These are phyloP conservation scores for Candolleomyces eurysporus DNA, from an alignment of 768 basidiomycete genomes.

Conservation along the genomic window DNA sequence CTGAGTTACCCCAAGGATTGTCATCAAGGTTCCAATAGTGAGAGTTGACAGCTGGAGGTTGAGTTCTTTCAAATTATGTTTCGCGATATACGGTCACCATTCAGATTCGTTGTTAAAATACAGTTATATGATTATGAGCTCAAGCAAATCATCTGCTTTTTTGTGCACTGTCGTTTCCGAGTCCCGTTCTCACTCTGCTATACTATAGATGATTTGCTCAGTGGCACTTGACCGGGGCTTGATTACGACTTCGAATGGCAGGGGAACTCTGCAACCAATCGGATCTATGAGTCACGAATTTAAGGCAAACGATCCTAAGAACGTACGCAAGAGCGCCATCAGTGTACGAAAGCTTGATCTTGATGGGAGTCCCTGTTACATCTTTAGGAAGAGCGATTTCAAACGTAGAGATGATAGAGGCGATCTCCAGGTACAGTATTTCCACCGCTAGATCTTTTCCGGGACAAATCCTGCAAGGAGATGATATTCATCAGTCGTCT, in stretches of 20 bases:
- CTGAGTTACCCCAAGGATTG: too few species aligned
- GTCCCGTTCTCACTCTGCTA: too few species aligned
- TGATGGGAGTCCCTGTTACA: background rate
- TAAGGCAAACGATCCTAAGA: background rate
- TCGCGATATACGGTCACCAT: too few species aligned
- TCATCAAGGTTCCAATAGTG: too few species aligned
- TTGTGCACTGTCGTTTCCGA: too few species aligned
- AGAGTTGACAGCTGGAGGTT: too few species aligned
- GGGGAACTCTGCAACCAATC: background rate
- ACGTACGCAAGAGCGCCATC: background rate
- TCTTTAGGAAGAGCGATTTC: constrained; percentile 15
- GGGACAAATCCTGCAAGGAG: constrained; percentile 4
- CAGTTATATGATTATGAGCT: too few species aligned
- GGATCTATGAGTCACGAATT: background rate
- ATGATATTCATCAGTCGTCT: background rate
- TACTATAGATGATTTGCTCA: background rate
- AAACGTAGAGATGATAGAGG: constrained; percentile 11
- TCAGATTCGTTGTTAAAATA: too few species aligned
- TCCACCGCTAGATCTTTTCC: constrained; percentile 1
- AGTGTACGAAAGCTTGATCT: background rate
- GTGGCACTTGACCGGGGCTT: background rate
- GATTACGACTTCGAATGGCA: background rate
- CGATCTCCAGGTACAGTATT: background rate
- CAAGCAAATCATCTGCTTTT: too few species aligned
- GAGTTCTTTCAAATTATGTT: too few species aligned